A percentile compares a stretch with the other conserved stretches of the same genome.
Conservation (phyloP, 106 monocot species). For the Triglochin maritima region DNA sequence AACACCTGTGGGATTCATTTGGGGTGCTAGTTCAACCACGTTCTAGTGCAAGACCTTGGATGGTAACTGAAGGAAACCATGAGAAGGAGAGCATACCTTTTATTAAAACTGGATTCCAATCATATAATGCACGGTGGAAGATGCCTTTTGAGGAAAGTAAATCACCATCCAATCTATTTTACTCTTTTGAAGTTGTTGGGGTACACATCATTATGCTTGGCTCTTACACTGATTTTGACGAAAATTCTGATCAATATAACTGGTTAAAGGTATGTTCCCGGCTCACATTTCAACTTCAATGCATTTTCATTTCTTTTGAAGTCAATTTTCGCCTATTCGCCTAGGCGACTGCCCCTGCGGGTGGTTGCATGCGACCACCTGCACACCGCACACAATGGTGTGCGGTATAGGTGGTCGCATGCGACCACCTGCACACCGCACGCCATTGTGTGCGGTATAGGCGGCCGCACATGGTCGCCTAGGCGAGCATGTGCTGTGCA, state of each 20-base stretch:
- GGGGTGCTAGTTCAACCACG: conserved; percentile 74
- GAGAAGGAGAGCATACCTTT: conserved; percentile 73
- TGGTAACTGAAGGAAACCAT: conserved; percentile 97
- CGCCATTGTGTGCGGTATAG: no score
- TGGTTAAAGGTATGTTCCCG: conserved; percentile 82
- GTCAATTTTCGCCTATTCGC: no score
- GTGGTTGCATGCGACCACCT: no score
- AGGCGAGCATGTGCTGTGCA: no score
- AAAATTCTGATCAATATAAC: conserved; percentile 62
- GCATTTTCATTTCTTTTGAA: no score
- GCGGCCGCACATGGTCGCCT: no score
- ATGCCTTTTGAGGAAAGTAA: conserved; percentile 93
- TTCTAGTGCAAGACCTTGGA: conserved; percentile 88
- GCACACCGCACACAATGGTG: no score
- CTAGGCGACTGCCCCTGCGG: no score
- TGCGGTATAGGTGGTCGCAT: no score
- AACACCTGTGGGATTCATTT: conserved; percentile 86
- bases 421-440: no score
- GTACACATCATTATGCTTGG: conserved; percentile 93
- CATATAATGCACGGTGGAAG: conserved; percentile 90
- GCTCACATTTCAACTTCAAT: no score
- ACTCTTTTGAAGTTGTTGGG: conserved; percentile 80
- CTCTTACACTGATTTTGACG: conserved; percentile 84
- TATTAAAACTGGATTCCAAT: conserved; percentile 50
- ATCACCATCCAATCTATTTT: conserved; percentile 81